Evolutionary conservation across 2,329 filamentous ascomycete genomes (phyloP), one percentile per base, ranked within the genome.

Genomic region (Zopfia rhizophila): DNA sequence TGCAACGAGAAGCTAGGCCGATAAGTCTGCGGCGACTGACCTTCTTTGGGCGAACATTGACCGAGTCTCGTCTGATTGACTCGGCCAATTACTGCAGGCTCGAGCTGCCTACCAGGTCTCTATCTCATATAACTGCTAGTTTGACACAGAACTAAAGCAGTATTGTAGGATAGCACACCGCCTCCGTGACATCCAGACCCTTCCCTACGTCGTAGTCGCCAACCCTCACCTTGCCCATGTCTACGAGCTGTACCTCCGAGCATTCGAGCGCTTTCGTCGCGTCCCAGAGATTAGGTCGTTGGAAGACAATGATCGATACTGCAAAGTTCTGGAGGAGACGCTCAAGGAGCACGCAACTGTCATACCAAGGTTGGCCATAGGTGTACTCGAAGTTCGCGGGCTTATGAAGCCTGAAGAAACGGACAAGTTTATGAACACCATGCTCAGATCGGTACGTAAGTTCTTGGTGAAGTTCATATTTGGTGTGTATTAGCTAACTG

Each of bases 41-140:
- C 76, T 95, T 97, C 64, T 99, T 97, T 73, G 94, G 94, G 21
- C 88, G 94, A 35, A 95, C 92, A 16, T 77, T 99, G 68, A 97
- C 92, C 35, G 92, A 97, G 74, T 82, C 86, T 38, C 87, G 95
- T 46, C 81, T 99, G 51, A 84, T 99, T 59, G 92, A 90, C 75
- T 97, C 92, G 30, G 94, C 94, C 51, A 99, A 99, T 75, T 99
- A 99, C 78, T 92, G 97, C 39, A 89, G 94, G 46, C 91, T 91
- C 4, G 94, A 99, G 76, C 83, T 99, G 39, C 93, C 93, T 5
- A 94, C 89, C 5, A 83, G 89, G 87, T 88, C 28, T 36, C 25
- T 24, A 25, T 28, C 42, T 6, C 33, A 33, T 14, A n/a, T n/a
- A n/a, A n/a, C 38, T 39, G 45, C 19, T 17, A 30, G n/a, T 7